Evolutionary conservation across 2,329 filamentous ascomycete genomes (phyloP), one percentile per base, ranked within the genome.

Genomic region (Phyllosticta paracitricarpa): DNA sequence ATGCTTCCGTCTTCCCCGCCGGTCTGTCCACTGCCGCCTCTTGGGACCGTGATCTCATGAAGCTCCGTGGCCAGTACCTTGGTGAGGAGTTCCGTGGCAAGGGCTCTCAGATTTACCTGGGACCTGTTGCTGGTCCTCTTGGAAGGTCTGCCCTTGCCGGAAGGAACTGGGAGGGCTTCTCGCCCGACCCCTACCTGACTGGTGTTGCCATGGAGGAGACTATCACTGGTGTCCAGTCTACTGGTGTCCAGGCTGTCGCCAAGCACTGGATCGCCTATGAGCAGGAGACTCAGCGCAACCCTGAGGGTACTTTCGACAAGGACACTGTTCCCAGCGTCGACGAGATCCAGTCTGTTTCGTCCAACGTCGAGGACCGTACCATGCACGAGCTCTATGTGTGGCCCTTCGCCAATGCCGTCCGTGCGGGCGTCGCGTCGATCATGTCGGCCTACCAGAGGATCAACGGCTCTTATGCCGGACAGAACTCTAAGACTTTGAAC

Each of bases 341-440:
- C 28, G 28, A 62, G 22, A 25, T 67, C 68, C 17, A n/a, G 40
- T 48, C 40, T n/a, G 40, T 48, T n/a, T 77, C 68, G 19, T 81
- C 81, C 56, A 87, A 87, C 66, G 77, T 89, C 19, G 87, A 89
- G 63, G 89, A 91, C 71, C 83, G 87, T 64, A 87, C 88, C 0
- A 76, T 91, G 69, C 88, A 91, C 67, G 89, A 91, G 71, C 73
- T 90, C 5, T 92, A 91, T 69, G 77, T 87, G 26, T 91, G 89
- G 89, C 89, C 89, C 0, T 92, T 91, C 68, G 86, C 82, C 26
- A 87, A 91, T 68, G 86, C 86, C 1, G 82, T 90, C 59, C 79
- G 79, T 61, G 87, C 87, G 8, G 86, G 87, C 10, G 85, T 88
- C 55, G 72, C 75, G 12, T 75, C 75, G 2, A 68, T 80, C 14